These are phyloP conservation scores for Macadamia integrifolia DNA, from an alignment of 164 flowering plant genomes.

Conservation along the genomic window DNA sequence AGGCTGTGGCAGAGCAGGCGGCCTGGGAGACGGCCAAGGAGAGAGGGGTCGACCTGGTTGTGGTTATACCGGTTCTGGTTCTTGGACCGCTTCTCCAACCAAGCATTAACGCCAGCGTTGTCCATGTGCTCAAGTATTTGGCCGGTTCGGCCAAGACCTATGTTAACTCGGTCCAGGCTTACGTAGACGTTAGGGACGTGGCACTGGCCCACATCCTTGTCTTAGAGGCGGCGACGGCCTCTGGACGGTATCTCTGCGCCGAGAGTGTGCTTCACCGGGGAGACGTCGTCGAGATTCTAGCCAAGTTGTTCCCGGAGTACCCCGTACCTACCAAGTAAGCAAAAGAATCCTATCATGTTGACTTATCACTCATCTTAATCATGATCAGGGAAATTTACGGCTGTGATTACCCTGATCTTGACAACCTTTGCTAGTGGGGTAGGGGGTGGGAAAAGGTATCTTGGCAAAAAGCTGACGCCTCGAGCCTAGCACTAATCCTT, in stretches of 20 bases:
- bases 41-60: constrained; percentile 76
- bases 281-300: constrained; percentile 72
- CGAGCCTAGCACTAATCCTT: too few species aligned
- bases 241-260: constrained; percentile 83
- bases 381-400: too few species aligned
- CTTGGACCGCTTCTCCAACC: constrained; percentile 82
- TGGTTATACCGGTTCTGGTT: constrained; percentile 77
- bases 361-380: too few species aligned
- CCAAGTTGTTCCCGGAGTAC: constrained; percentile 81
- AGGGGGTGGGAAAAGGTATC: too few species aligned
- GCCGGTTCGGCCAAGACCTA: constrained; percentile 90
- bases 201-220: constrained; percentile 81
- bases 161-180: constrained; percentile 83
- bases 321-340: constrained; percentile 93
- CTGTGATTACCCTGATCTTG: too few species aligned
- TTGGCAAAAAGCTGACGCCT: too few species aligned
- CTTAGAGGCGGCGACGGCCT: constrained; percentile 69
- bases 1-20: constrained; percentile 86
- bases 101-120: constrained; percentile 69
- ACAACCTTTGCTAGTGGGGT: too few species aligned
- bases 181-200: constrained; percentile 78
- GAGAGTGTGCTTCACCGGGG: constrained; percentile 93
- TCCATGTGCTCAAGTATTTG: constrained; percentile 79
- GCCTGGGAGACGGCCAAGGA: constrained; percentile 77
- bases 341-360: too few species aligned